phyloP scores from a whole-genome alignment of 2,329 filamentous ascomycete species.

The Penicillium brasilianum region DNA sequence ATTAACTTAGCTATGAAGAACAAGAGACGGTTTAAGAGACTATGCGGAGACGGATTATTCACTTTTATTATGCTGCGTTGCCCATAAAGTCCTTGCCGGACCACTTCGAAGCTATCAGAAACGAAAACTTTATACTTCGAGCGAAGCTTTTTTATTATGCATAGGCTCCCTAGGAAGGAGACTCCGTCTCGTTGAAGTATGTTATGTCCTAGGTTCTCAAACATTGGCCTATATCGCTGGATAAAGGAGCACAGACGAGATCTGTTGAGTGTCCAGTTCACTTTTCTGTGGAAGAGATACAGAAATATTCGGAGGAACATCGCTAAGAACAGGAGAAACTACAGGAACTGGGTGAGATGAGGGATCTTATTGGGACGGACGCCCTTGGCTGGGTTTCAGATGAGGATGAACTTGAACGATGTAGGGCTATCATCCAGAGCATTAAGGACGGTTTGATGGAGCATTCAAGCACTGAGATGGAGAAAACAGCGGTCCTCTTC shows the following conservation, averaged over 20 bases:
- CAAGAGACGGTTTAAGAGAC: conserved; percentile 30
- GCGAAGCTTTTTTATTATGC: conserved; percentile 1
- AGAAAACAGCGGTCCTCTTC: conserved; percentile 23
- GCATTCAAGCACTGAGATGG: conserved; percentile 29
- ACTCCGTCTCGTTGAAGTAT: background rate
- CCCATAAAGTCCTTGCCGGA: conserved; percentile 31
- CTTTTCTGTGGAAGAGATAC: conserved; percentile 17
- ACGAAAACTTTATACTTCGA: conserved; percentile 2
- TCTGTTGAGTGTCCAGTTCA: conserved; percentile 28
- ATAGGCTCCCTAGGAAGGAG: background rate
- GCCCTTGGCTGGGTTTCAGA: conserved; percentile 35
- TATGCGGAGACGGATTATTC: conserved; percentile 28
- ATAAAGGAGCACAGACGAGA: conserved; percentile 7
- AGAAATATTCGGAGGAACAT: background rate
- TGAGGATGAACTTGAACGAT: conserved; percentile 31
- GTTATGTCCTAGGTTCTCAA: conserved; percentile 26
- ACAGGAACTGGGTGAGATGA: conserved; percentile 19
- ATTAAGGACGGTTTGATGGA: conserved; percentile 31
- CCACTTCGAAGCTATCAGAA: conserved; percentile 25
- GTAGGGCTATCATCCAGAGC: conserved; percentile 22
- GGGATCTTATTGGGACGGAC: conserved; percentile 32
- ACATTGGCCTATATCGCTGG: conserved; percentile 31
- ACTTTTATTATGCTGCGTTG: conserved; percentile 35
- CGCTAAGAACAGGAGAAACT: conserved; percentile 5
- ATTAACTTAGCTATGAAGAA: conserved; percentile 28